These are phyloP conservation scores for Rhodomyrtus psidioides DNA, from an alignment of 441 rosid species.

Conservation along the genomic window DNA sequence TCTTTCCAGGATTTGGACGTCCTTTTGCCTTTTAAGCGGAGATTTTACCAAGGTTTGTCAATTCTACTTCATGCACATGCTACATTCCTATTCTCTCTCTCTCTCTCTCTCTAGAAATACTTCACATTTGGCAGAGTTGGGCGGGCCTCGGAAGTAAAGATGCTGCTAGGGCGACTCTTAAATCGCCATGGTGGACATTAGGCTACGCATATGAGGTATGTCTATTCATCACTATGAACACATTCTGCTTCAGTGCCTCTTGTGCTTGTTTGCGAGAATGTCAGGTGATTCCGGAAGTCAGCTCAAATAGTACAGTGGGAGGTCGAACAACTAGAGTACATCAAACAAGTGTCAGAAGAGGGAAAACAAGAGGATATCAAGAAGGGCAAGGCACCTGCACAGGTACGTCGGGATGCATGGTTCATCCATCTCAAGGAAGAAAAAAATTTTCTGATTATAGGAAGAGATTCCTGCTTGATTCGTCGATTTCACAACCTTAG, in stretches of 20 bases:
- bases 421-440: not conserved
- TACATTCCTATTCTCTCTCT: not conserved
- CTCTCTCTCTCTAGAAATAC: not conserved
- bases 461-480: not conserved
- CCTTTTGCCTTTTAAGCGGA: constrained; percentile 75
- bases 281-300: constrained; percentile 41
- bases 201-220: constrained; percentile 67
- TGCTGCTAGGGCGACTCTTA: constrained; percentile 84
- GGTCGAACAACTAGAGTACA: constrained; percentile 58
- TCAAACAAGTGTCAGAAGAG: constrained; percentile 49
- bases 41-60: constrained; percentile 63
- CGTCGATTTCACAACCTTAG: not conserved
- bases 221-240: not conserved
- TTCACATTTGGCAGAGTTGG: constrained; percentile 41
- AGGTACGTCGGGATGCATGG: too few species aligned
- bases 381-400: too few species aligned
- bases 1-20: constrained; percentile 77
- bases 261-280: not conserved
- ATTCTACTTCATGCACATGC: not conserved
- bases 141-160: constrained; percentile 66
- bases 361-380: too few species aligned
- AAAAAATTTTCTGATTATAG: not conserved
- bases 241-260: not conserved
- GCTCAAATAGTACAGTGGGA: constrained; percentile 73
- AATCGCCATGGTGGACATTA: constrained; percentile 91